A percentile compares a stretch with the other conserved stretches of the same genome.
Evolutionary conservation across 2,329 filamentous ascomycete genomes (phyloP).

Genomic region (Aspergillus sergii): DNA sequence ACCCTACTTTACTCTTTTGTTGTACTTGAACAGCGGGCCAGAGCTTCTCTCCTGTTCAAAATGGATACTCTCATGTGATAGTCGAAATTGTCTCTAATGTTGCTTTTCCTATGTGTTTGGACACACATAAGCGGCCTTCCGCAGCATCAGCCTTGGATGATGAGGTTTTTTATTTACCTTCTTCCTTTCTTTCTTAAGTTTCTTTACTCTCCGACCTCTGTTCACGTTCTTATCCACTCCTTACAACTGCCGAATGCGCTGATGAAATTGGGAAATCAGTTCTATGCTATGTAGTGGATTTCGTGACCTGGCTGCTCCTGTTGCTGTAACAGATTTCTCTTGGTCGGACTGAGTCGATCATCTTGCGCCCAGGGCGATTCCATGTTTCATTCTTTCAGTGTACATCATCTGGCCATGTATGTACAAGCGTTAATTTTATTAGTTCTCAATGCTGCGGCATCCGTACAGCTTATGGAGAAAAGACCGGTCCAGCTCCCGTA

Average conservation of each 20-base stretch:
- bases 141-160: neutral
- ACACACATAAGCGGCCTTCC: neutral
- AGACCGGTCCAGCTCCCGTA: neutral
- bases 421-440: conserved; percentile 1
- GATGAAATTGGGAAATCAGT: neutral
- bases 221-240: neutral
- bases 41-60: neutral
- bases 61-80: conserved; percentile 2
- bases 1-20: neutral
- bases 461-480: neutral
- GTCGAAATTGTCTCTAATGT: conserved; percentile 9
- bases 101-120: conserved; percentile 2
- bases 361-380: neutral
- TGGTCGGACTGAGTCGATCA: neutral
- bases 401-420: conserved; percentile 7
- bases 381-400: neutral
- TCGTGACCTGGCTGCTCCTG: neutral
- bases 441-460: neutral
- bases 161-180: neutral
- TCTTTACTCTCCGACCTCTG: neutral
- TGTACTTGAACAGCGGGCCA: conserved; percentile 8
- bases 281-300: neutral
- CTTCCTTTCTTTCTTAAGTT: neutral
- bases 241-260: neutral
- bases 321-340: neutral